Evolutionary conservation across 169 alveolate genomes (phyloP).

Genomic region (Miamiensis avidus): DNA sequence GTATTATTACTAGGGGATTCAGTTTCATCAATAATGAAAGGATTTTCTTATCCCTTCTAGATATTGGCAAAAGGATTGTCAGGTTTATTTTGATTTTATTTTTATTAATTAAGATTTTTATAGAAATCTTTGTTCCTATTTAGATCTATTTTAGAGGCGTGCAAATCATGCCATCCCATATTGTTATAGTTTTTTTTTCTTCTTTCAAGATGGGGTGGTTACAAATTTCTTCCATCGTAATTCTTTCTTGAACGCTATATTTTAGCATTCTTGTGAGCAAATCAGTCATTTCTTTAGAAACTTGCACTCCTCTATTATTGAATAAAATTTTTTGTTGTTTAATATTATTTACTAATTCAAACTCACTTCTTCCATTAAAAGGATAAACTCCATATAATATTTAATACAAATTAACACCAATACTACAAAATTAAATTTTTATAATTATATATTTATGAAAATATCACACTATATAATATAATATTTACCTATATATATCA

Average conservation of each 20-base stretch:
- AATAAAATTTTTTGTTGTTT: conserved; percentile 1
- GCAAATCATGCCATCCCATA: neutral
- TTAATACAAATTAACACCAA: conserved; percentile 41
- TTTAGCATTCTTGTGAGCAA: conserved; percentile 32
- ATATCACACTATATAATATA: neutral
- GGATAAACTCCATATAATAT: conserved; percentile 28
- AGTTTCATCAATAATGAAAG: neutral
- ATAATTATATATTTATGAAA: neutral
- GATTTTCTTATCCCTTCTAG: neutral
- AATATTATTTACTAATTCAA: conserved; percentile 31
- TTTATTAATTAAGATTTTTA: too few species aligned
- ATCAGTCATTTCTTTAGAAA: conserved; percentile 25
- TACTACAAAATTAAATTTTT: neutral
- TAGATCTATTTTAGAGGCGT: neutral
- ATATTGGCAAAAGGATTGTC: too few species aligned
- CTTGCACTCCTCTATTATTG: conserved; percentile 4
- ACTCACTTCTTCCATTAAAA: conserved; percentile 18
- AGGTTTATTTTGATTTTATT: neutral
- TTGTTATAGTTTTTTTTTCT: neutral
- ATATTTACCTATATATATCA: conserved; percentile 24
- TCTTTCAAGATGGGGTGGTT: conserved; percentile 28
- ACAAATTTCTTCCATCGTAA: conserved; percentile 33
- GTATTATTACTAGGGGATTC: neutral
- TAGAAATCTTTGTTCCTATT: neutral
- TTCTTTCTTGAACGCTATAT: conserved; percentile 28